These are phyloP conservation scores for Paraconiothyrium brasiliense DNA, from an alignment of 2,329 filamentous ascomycete species.

Conservation along the genomic window DNA sequence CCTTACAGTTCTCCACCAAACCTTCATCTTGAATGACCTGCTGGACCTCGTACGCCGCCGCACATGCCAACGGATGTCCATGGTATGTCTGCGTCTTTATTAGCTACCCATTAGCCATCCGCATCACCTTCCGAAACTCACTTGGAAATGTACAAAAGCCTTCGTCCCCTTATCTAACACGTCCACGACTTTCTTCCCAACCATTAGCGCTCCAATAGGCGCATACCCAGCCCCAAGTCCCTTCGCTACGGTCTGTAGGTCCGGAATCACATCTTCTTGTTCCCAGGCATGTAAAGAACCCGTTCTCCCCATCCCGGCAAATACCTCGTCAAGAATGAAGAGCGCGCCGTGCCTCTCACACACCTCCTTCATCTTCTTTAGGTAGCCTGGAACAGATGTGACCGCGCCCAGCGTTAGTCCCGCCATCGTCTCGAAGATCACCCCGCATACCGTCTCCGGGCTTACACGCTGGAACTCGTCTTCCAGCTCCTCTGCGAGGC, in stretches of 20 bases:
- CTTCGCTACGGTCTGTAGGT: slow-evolving; percentile 72
- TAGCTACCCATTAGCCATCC: neutral
- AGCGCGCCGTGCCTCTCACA: slow-evolving; percentile 66
- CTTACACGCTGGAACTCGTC: slow-evolving; percentile 66
- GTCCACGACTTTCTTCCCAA: slow-evolving; percentile 57
- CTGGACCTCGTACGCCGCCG: slow-evolving; percentile 70
- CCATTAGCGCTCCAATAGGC: slow-evolving; percentile 67
- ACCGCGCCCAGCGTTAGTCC: slow-evolving; percentile 57
- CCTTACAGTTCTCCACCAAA: slow-evolving; percentile 61
- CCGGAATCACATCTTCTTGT: slow-evolving; percentile 64
- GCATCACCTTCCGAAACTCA: neutral
- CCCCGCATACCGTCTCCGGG: slow-evolving; percentile 53
- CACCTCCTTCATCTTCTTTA: slow-evolving; percentile 62
- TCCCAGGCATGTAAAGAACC: slow-evolving; percentile 44
- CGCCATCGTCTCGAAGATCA: slow-evolving; percentile 12
- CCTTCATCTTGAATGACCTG: slow-evolving; percentile 55
- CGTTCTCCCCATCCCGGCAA: slow-evolving; percentile 41
- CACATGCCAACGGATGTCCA: slow-evolving; percentile 66
- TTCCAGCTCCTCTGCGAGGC: slow-evolving; percentile 72
- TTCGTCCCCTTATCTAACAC: slow-evolving; percentile 55
- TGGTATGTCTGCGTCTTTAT: slow-evolving; percentile 65
- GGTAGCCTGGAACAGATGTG: slow-evolving; percentile 62
- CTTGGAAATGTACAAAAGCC: slow-evolving; percentile 56
- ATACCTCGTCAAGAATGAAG: slow-evolving; percentile 62
- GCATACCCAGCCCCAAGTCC: slow-evolving; percentile 70